phyloP scores from a whole-genome alignment of 441 rosid species.

The Brassica balearica region DNA sequence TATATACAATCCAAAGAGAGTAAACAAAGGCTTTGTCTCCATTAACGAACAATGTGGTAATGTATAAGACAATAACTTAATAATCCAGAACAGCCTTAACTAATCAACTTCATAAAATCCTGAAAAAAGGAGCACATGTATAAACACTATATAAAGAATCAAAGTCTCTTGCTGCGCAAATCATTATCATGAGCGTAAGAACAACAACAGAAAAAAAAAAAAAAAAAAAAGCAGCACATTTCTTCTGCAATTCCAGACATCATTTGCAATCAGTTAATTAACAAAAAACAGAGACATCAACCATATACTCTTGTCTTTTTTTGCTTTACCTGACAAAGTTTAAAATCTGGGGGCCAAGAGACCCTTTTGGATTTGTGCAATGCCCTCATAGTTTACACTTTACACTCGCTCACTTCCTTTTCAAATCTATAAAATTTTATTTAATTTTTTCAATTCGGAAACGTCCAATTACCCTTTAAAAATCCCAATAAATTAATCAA shows the following conservation, averaged over 20 bases:
- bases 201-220: neutral
- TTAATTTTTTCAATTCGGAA: conserved; percentile 25
- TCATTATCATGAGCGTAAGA: neutral
- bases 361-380: conserved; percentile 84
- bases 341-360: conserved; percentile 93
- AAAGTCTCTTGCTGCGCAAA: neutral
- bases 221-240: neutral
- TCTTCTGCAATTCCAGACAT: neutral
- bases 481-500: conserved; percentile 15
- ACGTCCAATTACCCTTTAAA: conserved; percentile 34
- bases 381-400: conserved; percentile 70
- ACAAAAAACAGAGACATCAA: neutral
- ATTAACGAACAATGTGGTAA: conserved; percentile 12
- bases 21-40: conserved; percentile 7
- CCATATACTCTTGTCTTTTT: conserved; percentile 36
- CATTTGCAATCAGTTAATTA: conserved; percentile 25
- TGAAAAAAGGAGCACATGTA: neutral
- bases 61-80: conserved; percentile 19
- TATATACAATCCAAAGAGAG: conserved; percentile 17
- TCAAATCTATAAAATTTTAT: conserved; percentile 8
- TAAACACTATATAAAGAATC: neutral
- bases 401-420: conserved; percentile 30
- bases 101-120: no score
- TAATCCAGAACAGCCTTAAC: conserved; percentile 16
- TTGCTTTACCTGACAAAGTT: conserved; percentile 97